Conservation (phyloP, 306 rosid genomes). For the Citrullus amarus region DNA sequence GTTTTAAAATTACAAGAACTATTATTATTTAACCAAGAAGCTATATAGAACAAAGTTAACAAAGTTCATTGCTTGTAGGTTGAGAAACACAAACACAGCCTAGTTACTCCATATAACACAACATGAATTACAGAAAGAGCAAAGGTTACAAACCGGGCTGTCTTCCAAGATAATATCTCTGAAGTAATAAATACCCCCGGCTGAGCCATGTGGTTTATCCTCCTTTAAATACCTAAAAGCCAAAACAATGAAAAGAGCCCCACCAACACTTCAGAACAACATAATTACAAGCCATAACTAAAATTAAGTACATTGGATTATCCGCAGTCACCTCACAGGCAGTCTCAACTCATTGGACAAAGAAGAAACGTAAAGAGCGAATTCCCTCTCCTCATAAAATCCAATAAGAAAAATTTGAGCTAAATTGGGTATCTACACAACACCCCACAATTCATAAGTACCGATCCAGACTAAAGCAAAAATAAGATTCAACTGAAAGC, state of each 20-base stretch:
- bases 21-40: neutral
- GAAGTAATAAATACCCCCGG: conserved; percentile 77
- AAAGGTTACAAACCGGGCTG: conserved; percentile 45
- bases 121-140: neutral
- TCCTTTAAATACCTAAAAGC: conserved; percentile 76
- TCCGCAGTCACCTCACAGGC: conserved; percentile 63
- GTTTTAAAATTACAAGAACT: neutral
- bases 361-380: conserved; percentile 77
- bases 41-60: neutral
- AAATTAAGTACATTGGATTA: neutral
- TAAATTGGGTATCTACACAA: conserved; percentile 67
- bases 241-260: conserved; percentile 3
- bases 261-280: neutral
- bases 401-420: conserved; percentile 81
- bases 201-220: conserved; percentile 96
- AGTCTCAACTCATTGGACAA: conserved; percentile 84
- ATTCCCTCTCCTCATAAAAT: conserved; percentile 92
- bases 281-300: neutral
- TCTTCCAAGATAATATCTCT: conserved; percentile 90
- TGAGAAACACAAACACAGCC: neutral
- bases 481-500: neutral
- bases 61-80: neutral
- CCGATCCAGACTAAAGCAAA: neutral
- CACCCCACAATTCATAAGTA: neutral
- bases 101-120: neutral